A percentile compares a stretch with the other conserved stretches of the same genome.
These are phyloP conservation scores for Piper longum DNA, from an alignment of 164 flowering plant genomes.

Conservation along the genomic window DNA sequence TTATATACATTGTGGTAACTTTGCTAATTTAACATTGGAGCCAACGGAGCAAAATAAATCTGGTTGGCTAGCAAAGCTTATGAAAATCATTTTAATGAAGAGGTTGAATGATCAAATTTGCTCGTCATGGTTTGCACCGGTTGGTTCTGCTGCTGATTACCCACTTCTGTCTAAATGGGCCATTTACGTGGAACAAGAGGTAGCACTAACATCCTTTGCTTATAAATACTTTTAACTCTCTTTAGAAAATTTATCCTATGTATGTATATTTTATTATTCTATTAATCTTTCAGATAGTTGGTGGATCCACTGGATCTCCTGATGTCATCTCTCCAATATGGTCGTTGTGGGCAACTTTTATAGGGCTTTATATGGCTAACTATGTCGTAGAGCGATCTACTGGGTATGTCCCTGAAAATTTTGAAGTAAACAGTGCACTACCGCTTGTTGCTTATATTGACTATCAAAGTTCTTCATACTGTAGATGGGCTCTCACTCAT, in stretches of 20 bases:
- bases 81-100: conserved; percentile 52
- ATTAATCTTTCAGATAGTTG: conserved; percentile 37
- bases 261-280: not conserved
- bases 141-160: conserved; percentile 96
- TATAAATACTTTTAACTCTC: not conserved
- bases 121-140: conserved; percentile 99
- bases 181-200: conserved; percentile 79
- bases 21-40: conserved; percentile 58
- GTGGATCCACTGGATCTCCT: conserved; percentile 51
- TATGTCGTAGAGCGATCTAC: conserved; percentile 94
- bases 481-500: conserved; percentile 97
- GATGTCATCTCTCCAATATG: conserved; percentile 93
- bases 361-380: conserved; percentile 95
- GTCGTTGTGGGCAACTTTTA: conserved; percentile 97
- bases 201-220: not conserved
- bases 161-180: conserved; percentile 98
- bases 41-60: conserved; percentile 51
- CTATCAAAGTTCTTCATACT: conserved; percentile 4
- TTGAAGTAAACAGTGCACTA: not conserved
- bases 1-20: conserved; percentile 96
- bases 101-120: conserved; percentile 86
- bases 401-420: conserved; percentile 44
- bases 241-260: not conserved
- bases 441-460: not conserved
- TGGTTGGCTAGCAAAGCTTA: conserved; percentile 31